These are phyloP conservation scores for Pouteria campechiana DNA, from an alignment of 179 eudicot genomes.

Conservation along the genomic window DNA sequence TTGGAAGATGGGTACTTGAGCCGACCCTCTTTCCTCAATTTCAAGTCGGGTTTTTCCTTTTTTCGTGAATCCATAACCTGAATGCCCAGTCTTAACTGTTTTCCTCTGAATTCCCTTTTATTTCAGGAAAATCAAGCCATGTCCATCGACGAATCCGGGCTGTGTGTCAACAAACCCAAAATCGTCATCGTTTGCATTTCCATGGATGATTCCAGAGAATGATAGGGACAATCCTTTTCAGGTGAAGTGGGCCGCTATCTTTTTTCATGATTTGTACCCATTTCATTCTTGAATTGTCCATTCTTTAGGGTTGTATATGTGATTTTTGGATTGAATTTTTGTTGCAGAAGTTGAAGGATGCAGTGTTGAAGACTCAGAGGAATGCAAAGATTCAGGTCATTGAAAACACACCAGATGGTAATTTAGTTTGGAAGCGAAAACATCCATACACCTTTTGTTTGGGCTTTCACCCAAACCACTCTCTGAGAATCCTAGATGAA, in stretches of 20 bases:
- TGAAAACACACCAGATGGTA: constrained; percentile 76
- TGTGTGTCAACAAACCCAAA: constrained; percentile 78
- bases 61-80: background rate
- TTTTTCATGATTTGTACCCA: too few species aligned
- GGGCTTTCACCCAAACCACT: too few species aligned
- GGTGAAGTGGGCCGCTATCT: constrained; percentile 17
- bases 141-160: constrained; percentile 89
- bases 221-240: constrained; percentile 45
- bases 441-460: too few species aligned
- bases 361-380: constrained; percentile 73
- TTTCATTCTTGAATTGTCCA: background rate
- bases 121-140: constrained; percentile 75
- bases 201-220: constrained; percentile 61
- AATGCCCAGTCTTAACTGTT: background rate
- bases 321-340: background rate
- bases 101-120: background rate
- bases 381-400: constrained; percentile 60
- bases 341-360: constrained; percentile 65
- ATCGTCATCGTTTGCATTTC: constrained; percentile 65
- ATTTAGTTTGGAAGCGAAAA: too few species aligned
- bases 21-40: background rate
- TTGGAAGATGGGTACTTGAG: constrained; percentile 70
- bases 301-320: background rate
- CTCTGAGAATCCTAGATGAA: too few species aligned
- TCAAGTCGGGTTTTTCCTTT: background rate